Conservation (phyloP, 768 basidiomycete genomes). For the Pleurotus pulmonarius region DNA sequence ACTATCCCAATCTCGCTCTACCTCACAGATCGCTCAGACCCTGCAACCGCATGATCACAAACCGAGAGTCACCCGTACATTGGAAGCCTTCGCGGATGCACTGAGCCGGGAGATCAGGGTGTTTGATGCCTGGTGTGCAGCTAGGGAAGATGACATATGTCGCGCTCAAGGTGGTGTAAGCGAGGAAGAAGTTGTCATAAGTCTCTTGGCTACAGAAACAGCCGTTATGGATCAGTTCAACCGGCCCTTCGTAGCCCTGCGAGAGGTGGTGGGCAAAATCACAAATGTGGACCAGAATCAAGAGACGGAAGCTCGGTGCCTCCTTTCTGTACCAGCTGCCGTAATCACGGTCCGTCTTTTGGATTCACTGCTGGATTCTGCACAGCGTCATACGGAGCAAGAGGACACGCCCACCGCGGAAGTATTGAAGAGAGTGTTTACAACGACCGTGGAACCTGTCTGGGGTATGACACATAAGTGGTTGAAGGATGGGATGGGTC, state of each 20-base stretch:
- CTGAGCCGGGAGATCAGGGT: slow-evolving; percentile 53
- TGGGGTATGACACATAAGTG: slow-evolving; percentile 74
- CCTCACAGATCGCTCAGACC: slow-evolving; percentile 12
- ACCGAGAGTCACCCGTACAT: slow-evolving; percentile 44
- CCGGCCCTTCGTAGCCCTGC: slow-evolving; percentile 52
- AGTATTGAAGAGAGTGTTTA: slow-evolving; percentile 61
- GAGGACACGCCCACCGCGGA: slow-evolving; percentile 51
- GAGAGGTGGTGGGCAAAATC: slow-evolving; percentile 41
- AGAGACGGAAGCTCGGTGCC: background rate
- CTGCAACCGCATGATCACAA: slow-evolving; percentile 13
- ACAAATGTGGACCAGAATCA: slow-evolving; percentile 5
- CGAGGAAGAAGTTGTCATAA: slow-evolving; percentile 45
- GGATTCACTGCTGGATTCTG: slow-evolving; percentile 54
- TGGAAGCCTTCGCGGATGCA: slow-evolving; percentile 84
- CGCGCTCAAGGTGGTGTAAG: slow-evolving; percentile 49
- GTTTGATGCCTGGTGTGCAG: slow-evolving; percentile 71
- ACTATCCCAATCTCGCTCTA: slow-evolving; percentile 28
- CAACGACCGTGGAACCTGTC: slow-evolving; percentile 59
- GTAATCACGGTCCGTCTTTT: slow-evolving; percentile 54
- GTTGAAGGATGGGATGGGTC: slow-evolving; percentile 71
- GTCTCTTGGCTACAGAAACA: slow-evolving; percentile 64
- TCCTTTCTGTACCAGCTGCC: slow-evolving; percentile 35
- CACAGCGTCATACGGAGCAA: slow-evolving; percentile 57
- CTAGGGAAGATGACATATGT: slow-evolving; percentile 63
- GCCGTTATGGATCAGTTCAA: slow-evolving; percentile 54